Evolutionary conservation across 225 moss, liverwort and hornwort species (phyloP).

Genomic region (Thuidium tamariscinum): DNA sequence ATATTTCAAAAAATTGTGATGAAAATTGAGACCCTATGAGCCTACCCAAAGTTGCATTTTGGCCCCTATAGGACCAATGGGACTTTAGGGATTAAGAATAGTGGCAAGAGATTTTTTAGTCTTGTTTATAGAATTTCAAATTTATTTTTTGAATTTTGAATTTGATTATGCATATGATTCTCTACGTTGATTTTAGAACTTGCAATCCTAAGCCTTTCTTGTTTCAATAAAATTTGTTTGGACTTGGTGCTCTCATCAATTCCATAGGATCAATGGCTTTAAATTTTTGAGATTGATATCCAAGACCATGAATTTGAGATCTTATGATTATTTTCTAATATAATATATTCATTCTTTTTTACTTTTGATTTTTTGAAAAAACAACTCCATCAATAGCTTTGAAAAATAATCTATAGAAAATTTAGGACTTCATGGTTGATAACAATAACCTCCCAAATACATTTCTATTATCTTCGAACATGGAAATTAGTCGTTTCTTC

Average conservation of each 20-base stretch:
- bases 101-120: no score
- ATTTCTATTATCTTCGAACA: neutral
- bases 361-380: neutral
- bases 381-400: neutral
- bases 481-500: neutral
- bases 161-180: neutral
- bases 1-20: no score
- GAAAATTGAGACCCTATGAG: no score
- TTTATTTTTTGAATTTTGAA: neutral
- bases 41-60: no score
- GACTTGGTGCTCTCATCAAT: no score
- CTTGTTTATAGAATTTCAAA: no score
- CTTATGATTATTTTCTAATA: neutral
- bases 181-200: neutral
- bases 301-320: neutral
- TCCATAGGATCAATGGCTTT: neutral
- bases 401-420: neutral
- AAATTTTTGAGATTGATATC: neutral
- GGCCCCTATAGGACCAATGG: no score
- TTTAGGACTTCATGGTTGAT: neutral
- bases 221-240: no score
- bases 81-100: neutral
- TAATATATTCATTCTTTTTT: accelerated
- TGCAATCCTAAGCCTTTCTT: no score
- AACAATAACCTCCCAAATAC: neutral